Conservation (phyloP, 768 basidiomycete species). For the Lepiota brunneoincarnata region DNA sequence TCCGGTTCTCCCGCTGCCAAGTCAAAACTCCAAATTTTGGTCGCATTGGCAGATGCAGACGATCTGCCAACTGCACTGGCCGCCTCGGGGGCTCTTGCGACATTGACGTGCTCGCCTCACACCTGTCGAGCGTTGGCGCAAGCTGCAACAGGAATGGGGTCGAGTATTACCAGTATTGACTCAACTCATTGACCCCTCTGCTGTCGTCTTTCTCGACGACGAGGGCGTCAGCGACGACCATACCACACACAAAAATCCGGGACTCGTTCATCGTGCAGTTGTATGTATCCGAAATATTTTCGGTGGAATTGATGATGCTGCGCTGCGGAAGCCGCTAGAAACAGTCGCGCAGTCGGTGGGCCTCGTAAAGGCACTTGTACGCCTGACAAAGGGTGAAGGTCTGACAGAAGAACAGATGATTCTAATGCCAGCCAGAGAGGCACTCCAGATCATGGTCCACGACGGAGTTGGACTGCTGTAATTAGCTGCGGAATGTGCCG, state of each 20-base stretch:
- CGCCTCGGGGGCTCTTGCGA: slow-evolving; percentile 89
- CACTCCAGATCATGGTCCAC: slow-evolving; percentile 35
- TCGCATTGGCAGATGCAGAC: slow-evolving; percentile 84
- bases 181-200: slow-evolving; percentile 62
- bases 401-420: slow-evolving; percentile 32
- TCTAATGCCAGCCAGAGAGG: slow-evolving; percentile 48
- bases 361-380: slow-evolving; percentile 51
- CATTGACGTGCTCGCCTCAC: slow-evolving; percentile 58
- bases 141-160: slow-evolving; percentile 62
- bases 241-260: slow-evolving; percentile 42
- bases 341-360: slow-evolving; percentile 51
- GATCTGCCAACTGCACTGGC: slow-evolving; percentile 84
- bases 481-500: slow-evolving; percentile 7
- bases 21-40: slow-evolving; percentile 75
- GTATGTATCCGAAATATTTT: slow-evolving; percentile 70
- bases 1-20: slow-evolving; percentile 36
- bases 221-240: slow-evolving; percentile 36
- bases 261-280: slow-evolving; percentile 75
- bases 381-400: slow-evolving; percentile 41
- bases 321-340: slow-evolving; percentile 39
- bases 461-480: neutral
- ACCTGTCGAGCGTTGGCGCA: slow-evolving; percentile 62
- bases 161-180: slow-evolving; percentile 65
- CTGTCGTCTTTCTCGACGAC: slow-evolving; percentile 21
- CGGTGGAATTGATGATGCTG: slow-evolving; percentile 39